Conservation (phyloP, 345 rosid species). For the Chamaenerion angustifolium region DNA sequence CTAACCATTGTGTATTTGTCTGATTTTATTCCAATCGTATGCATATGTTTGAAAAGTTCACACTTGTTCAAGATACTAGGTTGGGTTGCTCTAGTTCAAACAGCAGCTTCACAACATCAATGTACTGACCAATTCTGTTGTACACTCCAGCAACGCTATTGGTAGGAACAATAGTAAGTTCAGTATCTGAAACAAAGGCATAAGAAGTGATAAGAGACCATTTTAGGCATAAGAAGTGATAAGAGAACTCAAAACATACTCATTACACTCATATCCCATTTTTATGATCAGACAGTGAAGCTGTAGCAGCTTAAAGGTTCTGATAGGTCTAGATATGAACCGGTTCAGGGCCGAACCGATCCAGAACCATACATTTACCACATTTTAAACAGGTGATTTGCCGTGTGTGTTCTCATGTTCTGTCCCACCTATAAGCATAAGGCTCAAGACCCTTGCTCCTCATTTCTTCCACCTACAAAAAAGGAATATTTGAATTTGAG, state of each 20-base stretch:
- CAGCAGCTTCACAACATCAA: constrained; percentile 44
- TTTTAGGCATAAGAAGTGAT: constrained; percentile 52
- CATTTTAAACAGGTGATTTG: constrained; percentile 56
- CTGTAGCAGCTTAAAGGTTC: constrained; percentile 45
- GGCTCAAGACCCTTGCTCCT: constrained; percentile 84
- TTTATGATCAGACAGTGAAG: constrained; percentile 51
- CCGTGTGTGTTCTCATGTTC: constrained; percentile 66
- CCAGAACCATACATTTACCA: too few relatives aligned
- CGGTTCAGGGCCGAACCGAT: too few relatives aligned
- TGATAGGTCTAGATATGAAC: too few relatives aligned
- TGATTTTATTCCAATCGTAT: constrained; percentile 26
- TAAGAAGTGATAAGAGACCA: constrained; percentile 35
- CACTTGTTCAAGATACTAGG: constrained; percentile 35
- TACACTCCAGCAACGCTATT: constrained; percentile 59
- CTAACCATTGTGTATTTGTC: constrained; percentile 78
- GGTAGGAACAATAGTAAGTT: constrained; percentile 24
- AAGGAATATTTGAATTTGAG: not conserved
- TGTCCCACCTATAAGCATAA: constrained; percentile 86
- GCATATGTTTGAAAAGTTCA: constrained; percentile 54
- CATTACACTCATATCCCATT: constrained; percentile 51
- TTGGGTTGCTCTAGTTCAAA: constrained; percentile 62
- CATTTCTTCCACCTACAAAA: constrained; percentile 64
- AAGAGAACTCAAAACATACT: constrained; percentile 56
- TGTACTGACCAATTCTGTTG: constrained; percentile 49
- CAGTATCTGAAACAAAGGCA: constrained; percentile 38